Percentiles rank a stretch among this genome's conserved stretches.
Conservation (phyloP, 2,329 filamentous ascomycete species). For the Intubia oerlemansii region DNA sequence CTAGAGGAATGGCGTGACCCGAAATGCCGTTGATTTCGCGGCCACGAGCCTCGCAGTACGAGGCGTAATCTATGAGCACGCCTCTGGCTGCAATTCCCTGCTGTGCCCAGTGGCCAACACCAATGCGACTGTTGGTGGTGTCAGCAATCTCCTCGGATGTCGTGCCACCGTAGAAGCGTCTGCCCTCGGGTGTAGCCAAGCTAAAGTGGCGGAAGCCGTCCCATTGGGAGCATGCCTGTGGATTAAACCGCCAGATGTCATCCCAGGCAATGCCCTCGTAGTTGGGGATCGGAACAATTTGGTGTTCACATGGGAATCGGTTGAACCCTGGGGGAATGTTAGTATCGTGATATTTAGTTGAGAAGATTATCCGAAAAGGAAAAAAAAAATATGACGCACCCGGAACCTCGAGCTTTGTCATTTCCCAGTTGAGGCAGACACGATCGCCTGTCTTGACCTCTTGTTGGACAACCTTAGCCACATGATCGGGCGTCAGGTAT, state of each 20-base stretch:
- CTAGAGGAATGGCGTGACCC: slow-evolving; percentile 15
- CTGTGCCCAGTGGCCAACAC: slow-evolving; percentile 11
- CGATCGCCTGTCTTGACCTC: slow-evolving; percentile 29
- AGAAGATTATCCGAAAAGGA: too few species aligned
- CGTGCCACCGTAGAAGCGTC: slow-evolving; percentile 27
- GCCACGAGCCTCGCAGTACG: slow-evolving; percentile 14
- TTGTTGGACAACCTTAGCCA: slow-evolving; percentile 23
- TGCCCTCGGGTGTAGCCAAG: slow-evolving; percentile 17
- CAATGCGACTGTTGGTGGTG: slow-evolving; percentile 20
- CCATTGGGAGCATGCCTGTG: slow-evolving; percentile 24
- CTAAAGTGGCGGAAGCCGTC: slow-evolving; percentile 26
- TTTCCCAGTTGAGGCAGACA: slow-evolving; percentile 19
- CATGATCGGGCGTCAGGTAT: slow-evolving; percentile 28
- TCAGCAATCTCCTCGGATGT: slow-evolving; percentile 23
- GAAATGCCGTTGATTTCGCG: slow-evolving; percentile 16
- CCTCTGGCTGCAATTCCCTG: slow-evolving; percentile 29
- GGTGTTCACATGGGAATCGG: slow-evolving; percentile 12
- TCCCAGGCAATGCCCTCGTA: slow-evolving; percentile 10
- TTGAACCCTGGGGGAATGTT: too few species aligned
- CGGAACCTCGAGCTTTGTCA: slow-evolving; percentile 16
- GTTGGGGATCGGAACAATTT: slow-evolving; percentile 17
- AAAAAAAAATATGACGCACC: too few species aligned
- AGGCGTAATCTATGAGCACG: slow-evolving; percentile 26
- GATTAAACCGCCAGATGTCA: slow-evolving; percentile 23
- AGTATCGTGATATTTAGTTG: too few species aligned